Percentiles rank a stretch among this genome's conserved stretches.
These are phyloP conservation scores for Cytidiella melzeri DNA, from an alignment of 768 basidiomycete genomes.

Conservation along the genomic window DNA sequence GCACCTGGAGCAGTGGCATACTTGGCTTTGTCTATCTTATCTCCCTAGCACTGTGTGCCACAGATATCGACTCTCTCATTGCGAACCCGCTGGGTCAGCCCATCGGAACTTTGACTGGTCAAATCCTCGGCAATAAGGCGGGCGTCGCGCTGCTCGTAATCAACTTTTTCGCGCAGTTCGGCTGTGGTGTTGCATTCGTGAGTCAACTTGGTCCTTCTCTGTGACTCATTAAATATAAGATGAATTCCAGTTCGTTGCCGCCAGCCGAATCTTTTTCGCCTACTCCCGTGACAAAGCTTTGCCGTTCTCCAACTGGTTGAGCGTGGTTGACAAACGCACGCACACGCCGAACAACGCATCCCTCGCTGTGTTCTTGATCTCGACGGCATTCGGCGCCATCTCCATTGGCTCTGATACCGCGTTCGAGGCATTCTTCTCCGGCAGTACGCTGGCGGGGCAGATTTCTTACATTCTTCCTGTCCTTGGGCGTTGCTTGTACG, in stretches of 20 bases:
- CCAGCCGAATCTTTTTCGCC: slow-evolving; percentile 15
- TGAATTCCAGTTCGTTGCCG: slow-evolving; percentile 16
- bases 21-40: slow-evolving; percentile 14
- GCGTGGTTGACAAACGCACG: slow-evolving; percentile 12
- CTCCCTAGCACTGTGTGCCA: slow-evolving; percentile 12
- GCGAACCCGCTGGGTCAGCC: slow-evolving; percentile 16
- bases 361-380: slow-evolving; percentile 11
- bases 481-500: slow-evolving; percentile 14
- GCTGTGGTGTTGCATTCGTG: slow-evolving; percentile 16
- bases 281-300: slow-evolving; percentile 16
- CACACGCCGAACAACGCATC: slow-evolving; percentile 17
- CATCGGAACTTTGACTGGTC: slow-evolving; percentile 13
- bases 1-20: slow-evolving; percentile 8
- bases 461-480: slow-evolving; percentile 15
- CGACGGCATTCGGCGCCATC: slow-evolving; percentile 14
- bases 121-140: slow-evolving; percentile 11
- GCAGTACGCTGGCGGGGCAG: slow-evolving; percentile 12
- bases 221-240: too few species aligned
- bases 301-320: slow-evolving; percentile 14
- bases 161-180: slow-evolving; percentile 15
- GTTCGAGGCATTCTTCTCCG: slow-evolving; percentile 16
- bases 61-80: slow-evolving; percentile 13
- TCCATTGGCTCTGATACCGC: slow-evolving; percentile 13
- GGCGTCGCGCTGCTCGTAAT: slow-evolving; percentile 13
- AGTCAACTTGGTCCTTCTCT: background rate